Conservation (phyloP, 495 filamentous ascomycete genomes). For the Lasiosphaeria miniovina region DNA sequence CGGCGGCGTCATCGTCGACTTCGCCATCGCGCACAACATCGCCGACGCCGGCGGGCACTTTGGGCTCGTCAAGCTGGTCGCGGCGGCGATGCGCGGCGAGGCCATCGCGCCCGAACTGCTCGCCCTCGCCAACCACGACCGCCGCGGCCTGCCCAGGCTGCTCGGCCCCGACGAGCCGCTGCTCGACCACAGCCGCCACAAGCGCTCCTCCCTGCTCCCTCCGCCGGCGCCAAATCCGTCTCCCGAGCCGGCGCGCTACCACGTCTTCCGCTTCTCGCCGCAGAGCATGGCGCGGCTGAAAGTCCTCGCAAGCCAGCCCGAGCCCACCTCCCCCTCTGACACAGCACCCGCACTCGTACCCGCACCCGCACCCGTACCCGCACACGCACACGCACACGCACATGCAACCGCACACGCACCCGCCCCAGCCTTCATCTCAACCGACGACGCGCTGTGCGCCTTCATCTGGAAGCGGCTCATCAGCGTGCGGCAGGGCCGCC, state of each 20-base stretch:
- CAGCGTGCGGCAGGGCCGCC: constrained; percentile 17
- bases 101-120: constrained; percentile 19
- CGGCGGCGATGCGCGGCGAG: constrained; percentile 28
- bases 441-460: constrained; percentile 26
- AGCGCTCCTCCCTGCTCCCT: constrained; percentile 15
- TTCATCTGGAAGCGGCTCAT: constrained; percentile 38
- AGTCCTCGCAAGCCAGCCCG: constrained; percentile 60
- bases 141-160: constrained; percentile 30
- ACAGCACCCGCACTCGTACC: too few relatives aligned
- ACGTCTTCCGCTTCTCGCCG: constrained; percentile 25
- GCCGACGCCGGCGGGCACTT: constrained; percentile 39
- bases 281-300: constrained; percentile 37
- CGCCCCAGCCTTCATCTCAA: constrained; percentile 19
- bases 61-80: constrained; percentile 34
- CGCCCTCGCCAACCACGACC: constrained; percentile 35
- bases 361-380: too few relatives aligned
- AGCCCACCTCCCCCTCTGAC: constrained; percentile 57
- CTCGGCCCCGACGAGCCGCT: constrained; percentile 28
- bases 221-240: too few relatives aligned
- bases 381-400: too few relatives aligned
- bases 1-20: constrained; percentile 23
- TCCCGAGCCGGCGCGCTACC: constrained; percentile 14
- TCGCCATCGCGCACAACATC: constrained; percentile 43
- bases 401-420: too few relatives aligned
- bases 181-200: constrained; percentile 32